Evolutionary conservation across 371 early-diverging fungal genomes (phyloP), one percentile per base, ranked within the genome.

Genomic region (Mucor racemosus): DNA sequence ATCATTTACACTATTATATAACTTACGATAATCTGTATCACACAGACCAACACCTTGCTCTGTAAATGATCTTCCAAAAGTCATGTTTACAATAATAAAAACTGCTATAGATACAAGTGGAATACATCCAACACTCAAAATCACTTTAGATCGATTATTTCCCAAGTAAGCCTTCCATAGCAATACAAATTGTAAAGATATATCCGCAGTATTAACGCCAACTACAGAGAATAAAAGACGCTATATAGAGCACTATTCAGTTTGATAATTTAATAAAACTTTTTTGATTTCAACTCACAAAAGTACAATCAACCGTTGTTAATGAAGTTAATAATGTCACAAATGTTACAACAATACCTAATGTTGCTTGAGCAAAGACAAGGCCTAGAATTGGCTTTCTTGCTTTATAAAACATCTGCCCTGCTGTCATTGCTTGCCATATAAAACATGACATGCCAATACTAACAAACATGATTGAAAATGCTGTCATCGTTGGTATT

Each of bases 151-250:
- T 26, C 77, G 74, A 56, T 76, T 74, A 39, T 79, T 77, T 1
- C 83, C 80, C 21, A 82, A 60, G 41, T 76, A 82, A 0, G 83
- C 83, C 60, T 80, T 82, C 80, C 83, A 82, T 31, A 82, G 35
- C 3, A 82, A 60, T 0, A 82, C 77, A 14, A 69, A 59, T 54
- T 80, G 80, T 21, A 82, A 57, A 6, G 73, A 42, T 35, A 82
- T 76, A 21, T 82, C 77, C 0, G 68, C 78, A 31, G 74, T 3
- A 69, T 82, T 82, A 21, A 82, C 80, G 11, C 76, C 75, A 7
- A 82, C 62, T 6, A 82, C 66, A 38, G 83, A 82, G 50, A 82
- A 78, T 9, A 72, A 57, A 11, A 81, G 68, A 5, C 72, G 68
- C 80, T 77, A 60, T n/a, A 40, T 34, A 17, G 2, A 10, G 10